phyloP scores from a whole-genome alignment of 345 rosid species.

The Gossypium thurberi region DNA sequence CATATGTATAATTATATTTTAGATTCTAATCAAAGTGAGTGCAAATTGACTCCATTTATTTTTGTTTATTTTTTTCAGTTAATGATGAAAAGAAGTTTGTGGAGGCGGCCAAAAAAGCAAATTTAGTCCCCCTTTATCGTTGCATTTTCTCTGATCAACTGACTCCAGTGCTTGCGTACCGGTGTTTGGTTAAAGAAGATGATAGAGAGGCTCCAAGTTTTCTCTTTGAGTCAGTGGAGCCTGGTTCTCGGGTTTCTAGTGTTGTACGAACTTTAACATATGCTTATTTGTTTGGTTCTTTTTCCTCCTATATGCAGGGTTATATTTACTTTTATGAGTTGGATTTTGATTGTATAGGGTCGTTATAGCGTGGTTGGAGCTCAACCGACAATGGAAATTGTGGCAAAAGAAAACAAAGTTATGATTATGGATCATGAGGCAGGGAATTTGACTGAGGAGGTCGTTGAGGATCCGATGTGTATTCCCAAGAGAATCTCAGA shows the following conservation, averaged over 20 bases:
- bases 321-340: background rate
- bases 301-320: background rate
- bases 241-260: slow-evolving; percentile 47
- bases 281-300: background rate
- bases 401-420: slow-evolving; percentile 69
- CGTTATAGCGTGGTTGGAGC: slow-evolving; percentile 83
- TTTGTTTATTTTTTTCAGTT: slow-evolving; percentile 24
- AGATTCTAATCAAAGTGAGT: background rate
- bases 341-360: slow-evolving; percentile 40
- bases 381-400: slow-evolving; percentile 68
- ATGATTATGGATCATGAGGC: slow-evolving; percentile 60
- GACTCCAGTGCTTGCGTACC: slow-evolving; percentile 79
- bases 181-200: slow-evolving; percentile 81
- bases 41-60: background rate
- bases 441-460: slow-evolving; percentile 48
- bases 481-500: slow-evolving; percentile 60
- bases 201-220: slow-evolving; percentile 87
- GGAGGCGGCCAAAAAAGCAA: slow-evolving; percentile 59
- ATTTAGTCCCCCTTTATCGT: slow-evolving; percentile 58
- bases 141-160: slow-evolving; percentile 86
- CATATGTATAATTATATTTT: slow-evolving; percentile 1
- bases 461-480: slow-evolving; percentile 72
- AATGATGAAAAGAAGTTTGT: slow-evolving; percentile 34
- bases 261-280: slow-evolving; percentile 39
- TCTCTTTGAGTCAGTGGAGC: slow-evolving; percentile 78